These are phyloP conservation scores for Solanum hybrid DNA, from an alignment of 305 asterid genomes.

Conservation along the genomic window DNA sequence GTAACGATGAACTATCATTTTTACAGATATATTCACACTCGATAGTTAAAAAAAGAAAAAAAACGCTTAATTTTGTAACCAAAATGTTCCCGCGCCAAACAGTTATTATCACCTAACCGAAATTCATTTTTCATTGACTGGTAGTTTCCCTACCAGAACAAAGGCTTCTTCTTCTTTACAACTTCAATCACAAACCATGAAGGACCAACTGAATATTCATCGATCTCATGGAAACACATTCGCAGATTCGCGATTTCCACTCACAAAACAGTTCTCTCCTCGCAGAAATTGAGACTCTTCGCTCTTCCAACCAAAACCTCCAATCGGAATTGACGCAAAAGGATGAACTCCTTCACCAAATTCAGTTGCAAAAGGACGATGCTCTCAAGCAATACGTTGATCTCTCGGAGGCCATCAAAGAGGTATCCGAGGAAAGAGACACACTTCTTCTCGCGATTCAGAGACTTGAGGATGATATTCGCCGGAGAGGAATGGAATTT, in stretches of 20 bases:
- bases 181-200: not conserved
- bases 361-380: slow-evolving; percentile 8
- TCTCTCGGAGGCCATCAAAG: not conserved
- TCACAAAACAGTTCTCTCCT: not conserved
- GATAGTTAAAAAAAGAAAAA: not conserved
- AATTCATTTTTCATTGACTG: not conserved
- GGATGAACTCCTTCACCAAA: not conserved
- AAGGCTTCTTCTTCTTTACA: not conserved
- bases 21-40: not conserved
- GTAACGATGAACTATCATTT: not conserved
- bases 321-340: not conserved
- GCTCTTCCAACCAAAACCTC: not conserved
- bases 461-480: not conserved
- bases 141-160: not conserved
- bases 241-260: not conserved
- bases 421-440: slow-evolving; percentile 6
- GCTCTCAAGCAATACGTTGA: not conserved
- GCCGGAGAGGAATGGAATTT: not conserved
- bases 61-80: not conserved
- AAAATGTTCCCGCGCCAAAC: slow-evolving; percentile 6
- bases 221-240: not conserved
- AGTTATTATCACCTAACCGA: not conserved
- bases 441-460: not conserved
- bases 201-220: not conserved
- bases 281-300: not conserved